A percentile compares a stretch with the other conserved stretches of the same genome.
phyloP scores from a whole-genome alignment of 768 basidiomycete genomes.

The Lactarius sp. region DNA sequence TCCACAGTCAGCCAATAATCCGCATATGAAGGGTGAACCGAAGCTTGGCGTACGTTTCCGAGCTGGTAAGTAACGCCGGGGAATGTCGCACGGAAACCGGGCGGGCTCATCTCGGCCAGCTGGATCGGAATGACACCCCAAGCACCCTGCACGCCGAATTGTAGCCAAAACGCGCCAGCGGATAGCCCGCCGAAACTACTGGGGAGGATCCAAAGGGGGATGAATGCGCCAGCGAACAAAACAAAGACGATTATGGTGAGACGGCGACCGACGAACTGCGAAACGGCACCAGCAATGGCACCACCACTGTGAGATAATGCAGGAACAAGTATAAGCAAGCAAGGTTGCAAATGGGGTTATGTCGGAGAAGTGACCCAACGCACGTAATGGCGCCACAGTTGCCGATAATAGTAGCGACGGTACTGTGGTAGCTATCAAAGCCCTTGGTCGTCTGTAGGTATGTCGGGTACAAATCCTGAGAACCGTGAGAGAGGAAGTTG shows the following conservation, averaged over 20 bases:
- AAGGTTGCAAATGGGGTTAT: conserved; percentile 16
- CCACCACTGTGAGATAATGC: conserved; percentile 31
- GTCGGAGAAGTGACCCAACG: conserved; percentile 7
- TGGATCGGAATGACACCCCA: conserved; percentile 38
- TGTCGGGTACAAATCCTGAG: conserved; percentile 41
- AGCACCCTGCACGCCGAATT: conserved; percentile 44
- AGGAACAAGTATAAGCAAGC: background rate
- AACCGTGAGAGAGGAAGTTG: conserved; percentile 53
- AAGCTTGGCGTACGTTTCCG: conserved; percentile 31
- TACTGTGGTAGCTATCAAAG: conserved; percentile 33
- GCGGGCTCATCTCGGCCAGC: conserved; percentile 44
- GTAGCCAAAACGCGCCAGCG: conserved; percentile 46
- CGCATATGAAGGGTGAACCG: background rate
- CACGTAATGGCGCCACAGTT: conserved; percentile 33
- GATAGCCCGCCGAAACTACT: conserved; percentile 37
- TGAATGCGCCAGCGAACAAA: conserved; percentile 32
- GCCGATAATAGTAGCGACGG: conserved; percentile 44
- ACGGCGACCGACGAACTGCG: conserved; percentile 44
- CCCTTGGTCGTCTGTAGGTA: conserved; percentile 36
- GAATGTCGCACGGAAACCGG: conserved; percentile 46
- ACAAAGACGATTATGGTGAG: conserved; percentile 40
- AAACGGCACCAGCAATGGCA: conserved; percentile 36
- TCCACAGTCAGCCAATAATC: background rate
- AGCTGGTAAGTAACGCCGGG: conserved; percentile 43
- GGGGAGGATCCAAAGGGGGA: conserved; percentile 46